Percentiles rank a stretch among this genome's conserved stretches.
phyloP scores from a whole-genome alignment of 805 yeast species.

The Torulaspora franciscae region DNA sequence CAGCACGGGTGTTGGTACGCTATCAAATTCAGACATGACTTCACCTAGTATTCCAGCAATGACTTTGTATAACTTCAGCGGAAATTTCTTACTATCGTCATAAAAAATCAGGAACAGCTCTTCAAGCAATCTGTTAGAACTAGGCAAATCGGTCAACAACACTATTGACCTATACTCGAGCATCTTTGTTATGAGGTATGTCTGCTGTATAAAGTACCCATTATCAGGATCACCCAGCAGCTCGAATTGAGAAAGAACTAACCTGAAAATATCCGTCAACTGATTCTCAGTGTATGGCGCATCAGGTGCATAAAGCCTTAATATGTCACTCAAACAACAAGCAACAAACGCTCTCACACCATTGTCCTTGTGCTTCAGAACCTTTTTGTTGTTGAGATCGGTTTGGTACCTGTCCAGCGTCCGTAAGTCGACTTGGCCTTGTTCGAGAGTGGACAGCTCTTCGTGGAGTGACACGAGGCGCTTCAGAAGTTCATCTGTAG shows the following conservation, averaged over 20 bases:
- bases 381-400: conserved; percentile 54
- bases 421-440: conserved; percentile 48
- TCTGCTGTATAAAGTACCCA: conserved; percentile 58
- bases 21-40: conserved; percentile 63
- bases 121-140: conserved; percentile 50
- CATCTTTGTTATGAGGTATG: conserved; percentile 59
- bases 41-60: conserved; percentile 71
- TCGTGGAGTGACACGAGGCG: conserved; percentile 56
- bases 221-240: conserved; percentile 51
- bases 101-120: conserved; percentile 59
- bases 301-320: conserved; percentile 80
- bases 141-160: conserved; percentile 68
- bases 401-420: conserved; percentile 44
- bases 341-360: conserved; percentile 69
- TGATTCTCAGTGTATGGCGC: conserved; percentile 74
- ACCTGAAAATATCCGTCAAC: conserved; percentile 58
- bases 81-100: conserved; percentile 43
- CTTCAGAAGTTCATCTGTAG: conserved; percentile 55
- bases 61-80: conserved; percentile 52
- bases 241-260: conserved; percentile 60
- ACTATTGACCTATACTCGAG: conserved; percentile 74
- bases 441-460: conserved; percentile 59
- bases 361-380: conserved; percentile 53
- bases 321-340: conserved; percentile 69
- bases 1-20: conserved; percentile 55